Conservation (phyloP, 768 basidiomycete genomes). For the Pleurotus tuber-regium region DNA sequence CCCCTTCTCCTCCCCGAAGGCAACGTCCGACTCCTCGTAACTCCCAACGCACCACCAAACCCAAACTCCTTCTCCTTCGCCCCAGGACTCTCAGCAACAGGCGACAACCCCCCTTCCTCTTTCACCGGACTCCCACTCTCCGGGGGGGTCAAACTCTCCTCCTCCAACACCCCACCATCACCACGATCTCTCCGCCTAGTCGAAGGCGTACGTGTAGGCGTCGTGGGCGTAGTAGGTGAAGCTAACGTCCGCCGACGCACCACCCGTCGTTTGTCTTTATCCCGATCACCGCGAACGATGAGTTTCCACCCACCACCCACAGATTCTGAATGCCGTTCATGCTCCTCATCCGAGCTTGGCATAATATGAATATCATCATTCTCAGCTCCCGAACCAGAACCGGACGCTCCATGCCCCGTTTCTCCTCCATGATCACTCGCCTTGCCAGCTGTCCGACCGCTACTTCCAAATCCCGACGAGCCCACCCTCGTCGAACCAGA, state of each 20-base stretch:
- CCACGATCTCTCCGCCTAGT: constrained; percentile 29
- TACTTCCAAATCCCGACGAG: constrained; percentile 5
- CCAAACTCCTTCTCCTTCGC: constrained; percentile 26
- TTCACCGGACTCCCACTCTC: constrained; percentile 22
- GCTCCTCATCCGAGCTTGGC: constrained; percentile 48
- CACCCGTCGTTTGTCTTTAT: constrained; percentile 36
- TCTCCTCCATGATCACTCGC: constrained; percentile 2
- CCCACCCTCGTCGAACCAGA: not conserved
- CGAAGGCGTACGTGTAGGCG: constrained; percentile 20
- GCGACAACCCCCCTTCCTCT: constrained; percentile 39
- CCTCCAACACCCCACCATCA: constrained; percentile 20
- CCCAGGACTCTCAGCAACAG: constrained; percentile 44
- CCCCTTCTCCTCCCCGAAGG: constrained; percentile 42
- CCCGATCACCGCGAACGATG: constrained; percentile 34
- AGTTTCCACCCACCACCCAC: constrained; percentile 51
- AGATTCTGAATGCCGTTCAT: constrained; percentile 23
- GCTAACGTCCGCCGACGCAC: constrained; percentile 58
- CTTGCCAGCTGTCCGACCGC: not conserved
- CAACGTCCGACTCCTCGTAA: constrained; percentile 64
- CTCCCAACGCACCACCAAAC: constrained; percentile 29
- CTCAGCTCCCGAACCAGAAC: constrained; percentile 17
- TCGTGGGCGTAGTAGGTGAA: constrained; percentile 31
- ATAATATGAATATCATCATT: constrained; percentile 39
- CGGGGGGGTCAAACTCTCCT: constrained; percentile 6
- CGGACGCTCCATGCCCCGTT: constrained; percentile 8